phyloP scores from a whole-genome alignment of 2,329 filamentous ascomycete species.

The Thelonectria discophora region DNA sequence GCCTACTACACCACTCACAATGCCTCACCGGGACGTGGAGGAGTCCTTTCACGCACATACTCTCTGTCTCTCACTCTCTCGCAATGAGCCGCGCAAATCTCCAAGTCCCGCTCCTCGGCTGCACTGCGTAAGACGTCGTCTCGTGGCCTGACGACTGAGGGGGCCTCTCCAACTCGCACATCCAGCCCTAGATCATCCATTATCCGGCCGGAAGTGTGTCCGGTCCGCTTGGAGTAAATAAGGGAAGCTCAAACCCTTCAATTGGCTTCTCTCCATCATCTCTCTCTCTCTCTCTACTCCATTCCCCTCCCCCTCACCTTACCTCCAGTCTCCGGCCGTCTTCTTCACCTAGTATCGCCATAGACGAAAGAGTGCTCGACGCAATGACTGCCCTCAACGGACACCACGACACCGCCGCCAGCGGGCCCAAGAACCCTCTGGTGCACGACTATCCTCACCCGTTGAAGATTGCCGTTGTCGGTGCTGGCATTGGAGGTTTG shows the following conservation, averaged over 20 bases:
- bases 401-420: slow-evolving; percentile 17
- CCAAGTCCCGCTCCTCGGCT: background rate
- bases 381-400: slow-evolving; percentile 18
- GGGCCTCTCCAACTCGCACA: background rate
- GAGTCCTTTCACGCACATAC: background rate
- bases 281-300: slow-evolving; percentile 5
- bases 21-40: slow-evolving; percentile 20
- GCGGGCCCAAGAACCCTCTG: slow-evolving; percentile 18
- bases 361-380: background rate
- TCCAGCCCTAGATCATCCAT: background rate
- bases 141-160: background rate
- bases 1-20: background rate
- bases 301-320: background rate
- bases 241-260: slow-evolving; percentile 11
- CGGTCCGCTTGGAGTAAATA: slow-evolving; percentile 7
- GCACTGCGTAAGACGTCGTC: background rate
- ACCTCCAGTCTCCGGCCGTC: background rate
- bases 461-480: slow-evolving; percentile 25
- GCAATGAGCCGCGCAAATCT: background rate
- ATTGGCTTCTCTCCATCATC: slow-evolving; percentile 3
- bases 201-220: slow-evolving; percentile 4
- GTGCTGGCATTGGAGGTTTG: slow-evolving; percentile 57
- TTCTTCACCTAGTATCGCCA: background rate
- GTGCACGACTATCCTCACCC: slow-evolving; percentile 25
- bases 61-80: background rate